A percentile compares a stretch with the other conserved stretches of the same genome.
Conservation (phyloP, 2,329 filamentous ascomycete species). For the Tolypocladium amazonense region DNA sequence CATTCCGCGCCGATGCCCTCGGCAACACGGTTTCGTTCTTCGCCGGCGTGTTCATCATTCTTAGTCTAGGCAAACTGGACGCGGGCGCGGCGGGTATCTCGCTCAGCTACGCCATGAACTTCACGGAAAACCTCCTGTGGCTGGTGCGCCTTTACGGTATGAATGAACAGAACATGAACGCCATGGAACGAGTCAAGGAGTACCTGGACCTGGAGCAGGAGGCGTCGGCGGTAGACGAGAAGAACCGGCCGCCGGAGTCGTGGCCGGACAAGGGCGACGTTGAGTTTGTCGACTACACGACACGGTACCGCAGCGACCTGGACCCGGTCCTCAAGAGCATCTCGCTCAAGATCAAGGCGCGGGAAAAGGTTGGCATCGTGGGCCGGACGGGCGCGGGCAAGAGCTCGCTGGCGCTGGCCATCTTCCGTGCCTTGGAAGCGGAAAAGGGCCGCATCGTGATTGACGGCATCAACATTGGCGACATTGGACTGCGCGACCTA, state of each 20-base stretch:
- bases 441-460: conserved; percentile 83
- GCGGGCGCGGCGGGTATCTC: conserved; percentile 88
- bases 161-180: conserved; percentile 99
- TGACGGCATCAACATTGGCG: conserved; percentile 80
- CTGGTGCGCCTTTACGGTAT: conserved; percentile 86
- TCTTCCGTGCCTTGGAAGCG: conserved; percentile 90
- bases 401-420: conserved; percentile 82
- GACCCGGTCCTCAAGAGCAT: conserved; percentile 78
- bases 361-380: conserved; percentile 92
- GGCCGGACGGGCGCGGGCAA: conserved; percentile 94
- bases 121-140: conserved; percentile 96
- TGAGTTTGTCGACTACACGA: conserved; percentile 82
- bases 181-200: conserved; percentile 93
- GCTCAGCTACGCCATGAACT: conserved; percentile 89
- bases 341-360: conserved; percentile 74
- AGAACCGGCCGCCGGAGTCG: conserved; percentile 63
- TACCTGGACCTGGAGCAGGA: conserved; percentile 96
- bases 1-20: conserved; percentile 81
- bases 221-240: conserved; percentile 64
- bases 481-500: conserved; percentile 86
- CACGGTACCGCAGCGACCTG: conserved; percentile 77
- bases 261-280: conserved; percentile 85
- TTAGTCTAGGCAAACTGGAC: conserved; percentile 74
- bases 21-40: conserved; percentile 91
- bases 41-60: conserved; percentile 80